Evolutionary conservation across 805 yeast genomes (phyloP), one percentile per base, ranked within the genome.

Genomic region (Saturnispora serradocipensis): DNA sequence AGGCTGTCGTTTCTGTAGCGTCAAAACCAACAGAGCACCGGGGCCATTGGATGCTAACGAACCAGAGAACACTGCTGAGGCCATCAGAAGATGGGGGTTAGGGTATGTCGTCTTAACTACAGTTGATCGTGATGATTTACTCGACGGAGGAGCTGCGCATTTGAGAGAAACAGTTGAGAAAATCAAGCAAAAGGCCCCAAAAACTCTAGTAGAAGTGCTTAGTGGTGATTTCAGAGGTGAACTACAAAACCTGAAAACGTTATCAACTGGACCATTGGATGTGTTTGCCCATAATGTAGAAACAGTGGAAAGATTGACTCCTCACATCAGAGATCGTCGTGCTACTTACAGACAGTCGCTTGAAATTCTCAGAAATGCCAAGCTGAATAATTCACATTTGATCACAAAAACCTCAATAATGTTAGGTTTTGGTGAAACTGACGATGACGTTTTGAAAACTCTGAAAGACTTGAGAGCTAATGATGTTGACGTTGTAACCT

Each of bases 1-100:
- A 70, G 99, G 99, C n/a, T 93, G 99, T 66, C 76, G 99, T 56
- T 93, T 93, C 70, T 93, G 99, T 67, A 87, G 96, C 1, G 99
- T 93, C 45, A 93, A 93, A 68, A 93, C 99, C 1, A 83, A 82
- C 66, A 77, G 99, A 62, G 71, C 71, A 1, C 99, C 99, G 1
- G 81, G 84, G 1, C 81, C 89, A 9, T 84, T 95, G 7, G 99
- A 93, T 70, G 96, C 97, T 20, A 81, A 77, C 74, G 99, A 93
- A 68, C 99, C 99, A 1, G 97, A 88, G 64, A 88, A 93, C 62
- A 95, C 99, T 0, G 98, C 98, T 0, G 97, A 87, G 60, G 99
- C 99, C 30, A 89, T 93, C 53, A 81, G 88, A 42, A 82, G 96
- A 69, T 93, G 99, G 99, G 98, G 98, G 0, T 76, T 93, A 57